phyloP scores from a whole-genome alignment of 139 green algal species.

The Eudorina sp. region DNA sequence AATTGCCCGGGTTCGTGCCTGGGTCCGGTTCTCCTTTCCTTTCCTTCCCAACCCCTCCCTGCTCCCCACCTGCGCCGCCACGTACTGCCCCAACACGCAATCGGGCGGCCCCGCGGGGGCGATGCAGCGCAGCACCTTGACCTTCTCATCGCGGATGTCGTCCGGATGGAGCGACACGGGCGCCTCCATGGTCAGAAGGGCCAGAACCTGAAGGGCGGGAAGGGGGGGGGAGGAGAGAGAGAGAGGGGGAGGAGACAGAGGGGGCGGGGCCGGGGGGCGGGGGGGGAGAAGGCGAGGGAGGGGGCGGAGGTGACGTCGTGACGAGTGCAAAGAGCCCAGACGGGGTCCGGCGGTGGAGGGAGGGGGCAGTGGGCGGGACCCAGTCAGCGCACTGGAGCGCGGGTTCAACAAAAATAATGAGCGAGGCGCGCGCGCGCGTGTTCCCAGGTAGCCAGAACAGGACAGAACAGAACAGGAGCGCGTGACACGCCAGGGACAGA shows the following conservation, averaged over 20 bases:
- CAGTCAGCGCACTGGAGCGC: too few relatives aligned
- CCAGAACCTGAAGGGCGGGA: conserved; percentile 77
- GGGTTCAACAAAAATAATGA: too few relatives aligned
- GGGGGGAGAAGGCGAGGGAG: background rate
- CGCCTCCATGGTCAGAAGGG: conserved; percentile 95
- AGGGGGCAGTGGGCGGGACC: too few relatives aligned
- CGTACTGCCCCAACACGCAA: conserved; percentile 95
- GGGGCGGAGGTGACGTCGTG: too few relatives aligned
- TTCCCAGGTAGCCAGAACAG: too few relatives aligned
- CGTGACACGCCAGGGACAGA: too few relatives aligned
- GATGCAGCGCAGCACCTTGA: conserved; percentile 87
- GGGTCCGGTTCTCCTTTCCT: background rate
- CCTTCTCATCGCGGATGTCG: conserved; percentile 97
- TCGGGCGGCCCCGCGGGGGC: conserved; percentile 67
- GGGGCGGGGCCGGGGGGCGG: background rate
- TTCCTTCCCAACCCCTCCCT: background rate
- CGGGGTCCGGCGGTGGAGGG: too few relatives aligned
- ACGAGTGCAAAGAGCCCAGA: too few relatives aligned
- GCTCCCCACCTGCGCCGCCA: conserved; percentile 46
- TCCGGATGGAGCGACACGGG: conserved; percentile 89
- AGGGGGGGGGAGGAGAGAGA: background rate
- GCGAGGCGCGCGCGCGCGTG: too few relatives aligned
- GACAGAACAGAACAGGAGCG: too few relatives aligned
- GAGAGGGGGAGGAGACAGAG: background rate
- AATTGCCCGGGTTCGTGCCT: too few relatives aligned